Conservation (phyloP, 2,329 filamentous ascomycete genomes). For the Colletotrichum sp. region DNA sequence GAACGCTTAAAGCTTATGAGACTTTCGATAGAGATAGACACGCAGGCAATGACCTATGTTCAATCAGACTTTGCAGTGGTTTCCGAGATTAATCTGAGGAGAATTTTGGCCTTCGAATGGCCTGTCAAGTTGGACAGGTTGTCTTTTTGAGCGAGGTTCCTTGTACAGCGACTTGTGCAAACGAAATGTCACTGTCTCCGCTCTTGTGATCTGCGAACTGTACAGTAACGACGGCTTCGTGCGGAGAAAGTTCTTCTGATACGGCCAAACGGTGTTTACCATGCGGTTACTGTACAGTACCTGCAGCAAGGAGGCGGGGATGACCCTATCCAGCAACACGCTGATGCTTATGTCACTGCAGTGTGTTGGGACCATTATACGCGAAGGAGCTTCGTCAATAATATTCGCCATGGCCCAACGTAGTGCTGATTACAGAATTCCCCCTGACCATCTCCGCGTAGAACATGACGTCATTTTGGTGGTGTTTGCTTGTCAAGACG, state of each 20-base stretch:
- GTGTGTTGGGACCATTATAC: accelerated
- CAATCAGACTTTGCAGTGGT: not conserved
- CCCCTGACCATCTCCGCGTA: accelerated
- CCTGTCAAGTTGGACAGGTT: not conserved
- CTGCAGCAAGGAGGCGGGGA: not conserved
- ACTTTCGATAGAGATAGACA: not conserved
- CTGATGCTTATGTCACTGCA: not conserved
- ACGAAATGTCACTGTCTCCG: not conserved
- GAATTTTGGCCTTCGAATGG: not conserved
- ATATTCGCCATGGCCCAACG: not conserved
- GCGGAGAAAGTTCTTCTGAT: not conserved
- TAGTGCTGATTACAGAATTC: not conserved
- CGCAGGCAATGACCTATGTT: not conserved
- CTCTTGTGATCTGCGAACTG: not conserved
- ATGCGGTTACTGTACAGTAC: not conserved
- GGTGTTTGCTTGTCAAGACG: accelerated
- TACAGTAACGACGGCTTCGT: not conserved
- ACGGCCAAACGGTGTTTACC: not conserved
- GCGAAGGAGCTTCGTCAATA: not conserved
- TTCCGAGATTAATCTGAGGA: not conserved
- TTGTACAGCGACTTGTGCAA: not conserved
- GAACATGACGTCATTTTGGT: not conserved
- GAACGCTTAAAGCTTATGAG: not conserved
- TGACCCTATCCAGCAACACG: not conserved
- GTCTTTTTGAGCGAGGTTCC: not conserved